A percentile compares a stretch with the other conserved stretches of the same genome.
Conservation (phyloP, 2,329 filamentous ascomycete species). For the Sarocladium kiliense region DNA sequence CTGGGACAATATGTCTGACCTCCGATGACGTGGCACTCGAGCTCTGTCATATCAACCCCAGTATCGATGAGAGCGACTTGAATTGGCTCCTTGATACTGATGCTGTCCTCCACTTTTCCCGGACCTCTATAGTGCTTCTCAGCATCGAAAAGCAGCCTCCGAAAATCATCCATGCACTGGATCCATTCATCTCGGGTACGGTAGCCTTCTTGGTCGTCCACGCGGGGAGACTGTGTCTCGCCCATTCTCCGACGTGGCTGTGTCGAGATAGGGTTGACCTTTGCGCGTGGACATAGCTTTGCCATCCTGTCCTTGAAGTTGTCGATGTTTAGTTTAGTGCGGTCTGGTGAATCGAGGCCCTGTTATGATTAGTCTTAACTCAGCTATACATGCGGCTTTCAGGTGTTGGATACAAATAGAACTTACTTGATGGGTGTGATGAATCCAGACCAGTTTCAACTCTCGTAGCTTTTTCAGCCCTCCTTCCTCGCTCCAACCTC, state of each 20-base stretch:
- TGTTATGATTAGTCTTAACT: conserved; percentile 9
- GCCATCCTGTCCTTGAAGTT: conserved; percentile 14
- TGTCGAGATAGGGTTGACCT: conserved; percentile 2
- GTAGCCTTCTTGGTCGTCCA: conserved; percentile 13
- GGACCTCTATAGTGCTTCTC: conserved; percentile 11
- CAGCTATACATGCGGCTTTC: background rate
- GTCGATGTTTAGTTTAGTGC: conserved; percentile 14
- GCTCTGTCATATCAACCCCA: conserved; percentile 25
- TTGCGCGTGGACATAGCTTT: conserved; percentile 11
- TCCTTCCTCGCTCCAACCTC: conserved; percentile 23
- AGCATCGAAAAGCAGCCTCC: conserved; percentile 15
- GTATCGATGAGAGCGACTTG: conserved; percentile 34
- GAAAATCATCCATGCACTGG: conserved; percentile 20
- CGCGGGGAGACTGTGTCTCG: background rate
- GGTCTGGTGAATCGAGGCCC: conserved; percentile 15
- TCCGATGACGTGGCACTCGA: conserved; percentile 19
- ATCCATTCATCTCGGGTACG: conserved; percentile 20
- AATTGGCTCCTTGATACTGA: conserved; percentile 17
- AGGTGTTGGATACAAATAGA: background rate
- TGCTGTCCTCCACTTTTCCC: conserved; percentile 9
- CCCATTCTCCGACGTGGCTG: background rate
- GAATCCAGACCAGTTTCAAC: conserved; percentile 19
- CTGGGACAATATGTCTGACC: conserved; percentile 22
- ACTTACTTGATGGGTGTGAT: conserved; percentile 8
- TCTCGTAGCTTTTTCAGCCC: conserved; percentile 19